Evolutionary conservation across 805 yeast genomes (phyloP), one percentile per base, ranked within the genome.

Genomic region (Cyberlindnera veronae): DNA sequence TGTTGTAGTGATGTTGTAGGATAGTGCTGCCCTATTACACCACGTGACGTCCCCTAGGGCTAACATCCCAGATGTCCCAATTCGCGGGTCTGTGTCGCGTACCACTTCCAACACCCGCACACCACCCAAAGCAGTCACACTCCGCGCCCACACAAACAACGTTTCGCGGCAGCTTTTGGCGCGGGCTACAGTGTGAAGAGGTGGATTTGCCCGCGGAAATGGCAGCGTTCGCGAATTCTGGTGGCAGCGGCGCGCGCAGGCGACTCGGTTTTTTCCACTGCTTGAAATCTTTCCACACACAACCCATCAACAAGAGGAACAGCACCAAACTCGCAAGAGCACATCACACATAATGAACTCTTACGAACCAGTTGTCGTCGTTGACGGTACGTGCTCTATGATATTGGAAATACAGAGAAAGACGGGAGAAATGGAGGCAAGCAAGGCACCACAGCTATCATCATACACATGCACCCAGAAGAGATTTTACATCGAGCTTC

Each of bases 301-400:
- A 37, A 36, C 9, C 13, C 28, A 16, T 9, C 17, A 32, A 15
- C 27, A n/a, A 10, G 10, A 29, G 28, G 18, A 24, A 17, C 18
- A 23, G 32, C 29, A 42, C 21, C 28, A 32, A 42, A 14, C 42
- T 38, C 41, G 43, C 35, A 39, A 39, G 40, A 43, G 43, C 39
- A 32, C 35, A 43, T 37, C 15, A 24, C 6, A 29, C 57, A 63
- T 57, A 55, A 68, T 66, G 71, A 62, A 67, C 47, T 78, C 87
- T 71, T 88, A 82, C 72, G 95, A 89, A 80, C 91, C 95, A 76
- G 95, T 85, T 77, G 87, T 87, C 79, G 96, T 90, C 75, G 84
- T 89, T 81, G 96, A 89, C 81, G 96, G 95, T 77, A 78, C 64
- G 81, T 76, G 40, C 19, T 23, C 20, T 24, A n/a, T 2, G 9